Conservation (phyloP, 164 flowering plant species). For the Hamamelis virginiana region DNA sequence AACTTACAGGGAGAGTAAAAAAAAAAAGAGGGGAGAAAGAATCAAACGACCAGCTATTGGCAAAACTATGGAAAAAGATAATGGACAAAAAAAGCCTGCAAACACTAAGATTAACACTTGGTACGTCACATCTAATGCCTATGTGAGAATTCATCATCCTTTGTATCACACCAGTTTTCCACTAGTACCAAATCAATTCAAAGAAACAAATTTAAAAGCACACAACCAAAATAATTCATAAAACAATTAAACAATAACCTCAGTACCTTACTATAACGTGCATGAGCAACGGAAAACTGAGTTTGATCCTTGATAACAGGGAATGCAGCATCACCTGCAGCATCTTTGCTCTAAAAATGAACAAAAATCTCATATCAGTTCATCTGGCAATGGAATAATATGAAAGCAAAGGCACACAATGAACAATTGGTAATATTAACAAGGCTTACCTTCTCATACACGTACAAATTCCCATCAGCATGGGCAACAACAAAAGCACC, state of each 20-base stretch:
- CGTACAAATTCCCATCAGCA: constrained; percentile 91
- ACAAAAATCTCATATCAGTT: constrained; percentile 9
- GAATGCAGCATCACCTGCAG: constrained; percentile 88
- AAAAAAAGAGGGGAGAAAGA: too few species aligned
- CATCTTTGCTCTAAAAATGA: constrained; percentile 72
- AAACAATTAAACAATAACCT: not conserved
- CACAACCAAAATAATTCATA: not conserved
- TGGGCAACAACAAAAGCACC: constrained; percentile 94
- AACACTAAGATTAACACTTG: too few species aligned
- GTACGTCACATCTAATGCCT: too few species aligned
- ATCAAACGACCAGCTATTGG: too few species aligned
- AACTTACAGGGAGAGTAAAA: too few species aligned
- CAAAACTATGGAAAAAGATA: too few species aligned
- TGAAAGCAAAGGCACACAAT: not conserved
- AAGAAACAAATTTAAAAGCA: not conserved
- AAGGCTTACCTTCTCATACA: constrained; percentile 85
- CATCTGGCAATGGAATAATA: not conserved
- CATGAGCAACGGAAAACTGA: constrained; percentile 92
- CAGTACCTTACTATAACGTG: constrained; percentile 84
- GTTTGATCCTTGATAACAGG: constrained; percentile 86
- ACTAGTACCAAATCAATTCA: too few species aligned
- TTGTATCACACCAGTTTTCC: too few species aligned
- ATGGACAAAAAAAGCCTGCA: too few species aligned
- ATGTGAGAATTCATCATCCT: too few species aligned
- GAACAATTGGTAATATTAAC: constrained; percentile 2